Evolutionary conservation across 2,329 filamentous ascomycete species (phyloP).

Genomic region (Tolypocladium amazonense): DNA sequence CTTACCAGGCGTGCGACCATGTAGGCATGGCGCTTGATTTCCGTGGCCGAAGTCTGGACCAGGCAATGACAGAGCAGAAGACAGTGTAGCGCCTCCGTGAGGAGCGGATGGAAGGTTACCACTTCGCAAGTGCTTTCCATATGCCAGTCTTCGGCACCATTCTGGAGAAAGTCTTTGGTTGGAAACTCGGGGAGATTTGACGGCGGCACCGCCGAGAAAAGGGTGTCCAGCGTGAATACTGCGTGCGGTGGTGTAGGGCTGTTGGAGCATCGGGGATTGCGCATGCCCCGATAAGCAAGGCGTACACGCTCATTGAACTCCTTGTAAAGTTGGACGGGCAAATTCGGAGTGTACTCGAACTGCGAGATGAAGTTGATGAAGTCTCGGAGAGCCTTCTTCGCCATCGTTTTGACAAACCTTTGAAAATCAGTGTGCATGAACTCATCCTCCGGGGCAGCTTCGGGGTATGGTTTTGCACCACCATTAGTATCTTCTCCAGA

Average conservation of each 20-base stretch:
- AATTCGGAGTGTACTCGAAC: slow-evolving; percentile 69
- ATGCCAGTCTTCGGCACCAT: neutral
- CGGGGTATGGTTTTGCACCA: neutral
- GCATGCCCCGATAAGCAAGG: slow-evolving; percentile 37
- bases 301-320: slow-evolving; percentile 48
- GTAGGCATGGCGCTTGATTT: slow-evolving; percentile 68
- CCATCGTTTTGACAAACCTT: slow-evolving; percentile 61
- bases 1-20: slow-evolving; percentile 69
- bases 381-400: slow-evolving; percentile 66
- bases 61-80: slow-evolving; percentile 71
- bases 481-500: neutral
- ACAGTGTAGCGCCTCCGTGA: slow-evolving; percentile 69
- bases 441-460: slow-evolving; percentile 4
- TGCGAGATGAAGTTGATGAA: slow-evolving; percentile 61
- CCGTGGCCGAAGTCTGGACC: slow-evolving; percentile 66
- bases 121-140: slow-evolving; percentile 21
- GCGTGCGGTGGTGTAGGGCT: slow-evolving; percentile 21
- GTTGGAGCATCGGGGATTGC: slow-evolving; percentile 26
- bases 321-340: slow-evolving; percentile 48
- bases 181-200: slow-evolving; percentile 59
- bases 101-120: slow-evolving; percentile 66
- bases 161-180: slow-evolving; percentile 24
- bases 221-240: slow-evolving; percentile 39
- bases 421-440: slow-evolving; percentile 24
- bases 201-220: slow-evolving; percentile 62